Evolutionary conservation across 2,329 filamentous ascomycete genomes (phyloP).

Genomic region (Epichloe bromicola): DNA sequence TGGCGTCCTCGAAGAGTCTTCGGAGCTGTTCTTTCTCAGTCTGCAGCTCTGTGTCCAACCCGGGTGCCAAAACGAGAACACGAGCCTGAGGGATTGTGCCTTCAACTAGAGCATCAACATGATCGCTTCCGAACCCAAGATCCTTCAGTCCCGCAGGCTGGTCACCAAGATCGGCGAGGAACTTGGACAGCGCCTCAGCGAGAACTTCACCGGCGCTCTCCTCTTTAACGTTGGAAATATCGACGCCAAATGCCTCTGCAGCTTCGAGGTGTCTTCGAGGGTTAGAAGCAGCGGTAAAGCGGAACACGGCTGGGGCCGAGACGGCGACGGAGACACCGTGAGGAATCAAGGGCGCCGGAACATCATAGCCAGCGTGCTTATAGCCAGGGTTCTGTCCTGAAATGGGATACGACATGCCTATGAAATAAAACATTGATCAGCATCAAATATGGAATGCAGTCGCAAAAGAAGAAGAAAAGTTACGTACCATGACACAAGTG

Average conservation of each 20-base stretch:
- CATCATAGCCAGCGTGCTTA: conserved; percentile 74
- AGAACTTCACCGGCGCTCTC: conserved; percentile 85
- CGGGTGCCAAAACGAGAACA: conserved; percentile 85
- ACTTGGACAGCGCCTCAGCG: conserved; percentile 67
- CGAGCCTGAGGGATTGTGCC: conserved; percentile 86
- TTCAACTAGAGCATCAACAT: conserved; percentile 78
- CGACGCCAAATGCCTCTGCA: conserved; percentile 82
- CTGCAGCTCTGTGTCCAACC: conserved; percentile 55
- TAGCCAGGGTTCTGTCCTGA: conserved; percentile 88
- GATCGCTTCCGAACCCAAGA: conserved; percentile 61
- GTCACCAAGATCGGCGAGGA: conserved; percentile 72
- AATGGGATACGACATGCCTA: conserved; percentile 93
- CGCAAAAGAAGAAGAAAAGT: neutral
- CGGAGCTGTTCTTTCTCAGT: conserved; percentile 61
- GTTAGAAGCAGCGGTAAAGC: conserved; percentile 82
- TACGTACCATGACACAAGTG: conserved; percentile 54
- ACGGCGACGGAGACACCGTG: conserved; percentile 94
- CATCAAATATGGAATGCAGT: neutral
- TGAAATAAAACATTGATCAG: neutral
- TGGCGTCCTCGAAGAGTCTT: conserved; percentile 50
- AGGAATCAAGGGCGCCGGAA: conserved; percentile 69
- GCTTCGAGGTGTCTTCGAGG: conserved; percentile 83
- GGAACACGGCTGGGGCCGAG: conserved; percentile 85
- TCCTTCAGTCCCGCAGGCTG: conserved; percentile 78
- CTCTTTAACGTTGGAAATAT: conserved; percentile 73